Conservation (phyloP, 495 filamentous ascomycete genomes). For the Tirmania nivea region DNA sequence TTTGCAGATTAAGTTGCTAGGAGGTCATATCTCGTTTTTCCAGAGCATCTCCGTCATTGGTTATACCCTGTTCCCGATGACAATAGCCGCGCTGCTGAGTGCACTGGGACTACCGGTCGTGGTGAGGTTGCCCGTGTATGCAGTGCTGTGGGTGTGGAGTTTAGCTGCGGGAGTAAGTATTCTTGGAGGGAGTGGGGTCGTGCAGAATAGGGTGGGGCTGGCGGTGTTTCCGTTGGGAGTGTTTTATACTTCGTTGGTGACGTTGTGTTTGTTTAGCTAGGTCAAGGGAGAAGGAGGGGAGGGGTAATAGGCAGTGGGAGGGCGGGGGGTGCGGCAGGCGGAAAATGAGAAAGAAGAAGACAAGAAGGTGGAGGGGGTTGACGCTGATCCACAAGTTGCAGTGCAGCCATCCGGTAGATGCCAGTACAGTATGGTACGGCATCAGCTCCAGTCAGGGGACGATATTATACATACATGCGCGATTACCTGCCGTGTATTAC, state of each 20-base stretch:
- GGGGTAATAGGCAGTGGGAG: neutral
- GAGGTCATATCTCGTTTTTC: conserved; percentile 98
- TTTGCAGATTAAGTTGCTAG: conserved; percentile 91
- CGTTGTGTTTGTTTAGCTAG: conserved; percentile 86
- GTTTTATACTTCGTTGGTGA: conserved; percentile 86
- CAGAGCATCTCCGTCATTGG: conserved; percentile 95
- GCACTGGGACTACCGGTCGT: conserved; percentile 56
- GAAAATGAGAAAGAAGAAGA: neutral
- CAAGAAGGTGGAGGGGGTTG: neutral
- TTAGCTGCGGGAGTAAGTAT: conserved; percentile 91
- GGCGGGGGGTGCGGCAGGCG: neutral
- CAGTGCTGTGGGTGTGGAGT: conserved; percentile 73
- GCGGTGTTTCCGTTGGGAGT: conserved; percentile 89
- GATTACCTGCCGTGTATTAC: no score
- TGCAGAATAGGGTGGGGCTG: conserved; percentile 82
- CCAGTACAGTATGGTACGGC: no score
- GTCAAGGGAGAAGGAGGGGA: neutral
- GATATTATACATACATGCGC: no score
- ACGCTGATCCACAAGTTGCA: no score
- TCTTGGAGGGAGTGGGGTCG: conserved; percentile 77
- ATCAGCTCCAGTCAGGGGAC: no score
- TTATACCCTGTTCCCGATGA: conserved; percentile 95
- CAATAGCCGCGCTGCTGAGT: conserved; percentile 76
- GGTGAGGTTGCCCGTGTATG: conserved; percentile 68
- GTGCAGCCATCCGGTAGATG: no score